A percentile compares a stretch with the other conserved stretches of the same genome.
These are phyloP conservation scores for Cystobasidium tubakii DNA, from an alignment of 768 basidiomycete genomes.

Conservation along the genomic window DNA sequence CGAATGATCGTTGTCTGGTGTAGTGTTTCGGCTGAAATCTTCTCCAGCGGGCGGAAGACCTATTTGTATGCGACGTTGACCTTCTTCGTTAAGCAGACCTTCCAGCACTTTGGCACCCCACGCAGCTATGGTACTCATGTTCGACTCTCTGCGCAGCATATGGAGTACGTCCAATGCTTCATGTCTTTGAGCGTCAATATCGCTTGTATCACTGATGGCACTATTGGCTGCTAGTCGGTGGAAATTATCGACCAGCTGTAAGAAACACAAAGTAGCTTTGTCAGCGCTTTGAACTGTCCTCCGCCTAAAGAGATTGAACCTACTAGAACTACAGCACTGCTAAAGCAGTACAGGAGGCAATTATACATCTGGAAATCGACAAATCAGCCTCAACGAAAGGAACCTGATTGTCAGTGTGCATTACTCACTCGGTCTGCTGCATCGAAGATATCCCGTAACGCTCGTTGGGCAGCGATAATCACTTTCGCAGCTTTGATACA, in stretches of 20 bases:
- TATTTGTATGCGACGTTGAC: slow-evolving; percentile 8
- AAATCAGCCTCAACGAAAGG: not conserved
- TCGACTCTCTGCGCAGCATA: slow-evolving; percentile 26
- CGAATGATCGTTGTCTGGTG: slow-evolving; percentile 20
- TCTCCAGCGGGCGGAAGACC: slow-evolving; percentile 19
- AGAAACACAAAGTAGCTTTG: not conserved
- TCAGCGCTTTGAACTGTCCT: not conserved
- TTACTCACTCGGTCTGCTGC: slow-evolving; percentile 33
- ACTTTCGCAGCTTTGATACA: slow-evolving; percentile 34
- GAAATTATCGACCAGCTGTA: slow-evolving; percentile 32
- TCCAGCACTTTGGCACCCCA: slow-evolving; percentile 32
- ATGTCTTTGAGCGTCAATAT: slow-evolving; percentile 28
- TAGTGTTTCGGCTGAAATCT: slow-evolving; percentile 23
- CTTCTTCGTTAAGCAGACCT: slow-evolving; percentile 35
- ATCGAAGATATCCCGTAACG: slow-evolving; percentile 32
- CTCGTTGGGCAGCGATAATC: slow-evolving; percentile 33
- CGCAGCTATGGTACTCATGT: slow-evolving; percentile 26
- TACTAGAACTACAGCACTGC: slow-evolving; percentile 26
- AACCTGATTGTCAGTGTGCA: too few species aligned
- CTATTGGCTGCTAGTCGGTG: slow-evolving; percentile 22
- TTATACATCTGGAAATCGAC: slow-evolving; percentile 24
- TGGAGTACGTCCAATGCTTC: slow-evolving; percentile 25
- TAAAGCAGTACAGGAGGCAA: slow-evolving; percentile 36
- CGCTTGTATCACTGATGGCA: slow-evolving; percentile 10
- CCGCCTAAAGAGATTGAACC: not conserved